Evolutionary conservation across 164 flowering plant genomes (phyloP), one percentile per base, ranked within the genome.

Genomic region (Pachysandra terminalis): DNA sequence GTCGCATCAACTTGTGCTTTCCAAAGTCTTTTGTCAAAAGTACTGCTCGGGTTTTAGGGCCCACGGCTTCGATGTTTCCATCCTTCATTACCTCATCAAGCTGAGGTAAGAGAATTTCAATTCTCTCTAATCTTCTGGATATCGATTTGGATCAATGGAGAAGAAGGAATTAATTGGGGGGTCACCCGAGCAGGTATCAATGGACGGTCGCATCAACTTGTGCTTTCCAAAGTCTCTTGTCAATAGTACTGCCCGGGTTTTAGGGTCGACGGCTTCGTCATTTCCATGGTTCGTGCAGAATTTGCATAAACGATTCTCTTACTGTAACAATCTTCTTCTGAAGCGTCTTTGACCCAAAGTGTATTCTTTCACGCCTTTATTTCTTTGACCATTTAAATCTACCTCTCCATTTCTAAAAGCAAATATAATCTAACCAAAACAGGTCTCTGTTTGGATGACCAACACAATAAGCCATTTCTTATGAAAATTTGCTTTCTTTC

Each of bases 261-360:
- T 59, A 54, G 0, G 77, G 75, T 9, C 67, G n/a, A n/a, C n/a
- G n/a, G n/a, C n/a, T n/a, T n/a, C n/a, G n/a, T n/a, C n/a, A n/a
- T n/a, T n/a, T n/a, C n/a, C 45, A 15, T 75, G 74, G 78, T 35
- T 72, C 74, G 78, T 71, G 77, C 48, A 57, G 48, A 56, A 4
- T 56, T 14, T 56, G n/a, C n/a, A n/a, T n/a, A n/a, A n/a, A n/a
- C n/a, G n/a, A n/a, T n/a, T n/a, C n/a, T n/a, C n/a, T n/a, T n/a
- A n/a, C n/a, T n/a, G n/a, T n/a, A n/a, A n/a, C n/a, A n/a, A n/a
- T n/a, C n/a, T 28, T 28, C 45, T 52, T 35, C 68, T 67, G 75
- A 74, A 71, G 62, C 81, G 77, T 78, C 77, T 78, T 78, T 78
- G 81, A 78, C 81, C 66, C 55, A 71, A 78, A 74, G 37, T 73